Percentiles rank a stretch among this genome's conserved stretches.
Evolutionary conservation across 495 filamentous ascomycete species (phyloP).

Genomic region (Xylaria longipes): DNA sequence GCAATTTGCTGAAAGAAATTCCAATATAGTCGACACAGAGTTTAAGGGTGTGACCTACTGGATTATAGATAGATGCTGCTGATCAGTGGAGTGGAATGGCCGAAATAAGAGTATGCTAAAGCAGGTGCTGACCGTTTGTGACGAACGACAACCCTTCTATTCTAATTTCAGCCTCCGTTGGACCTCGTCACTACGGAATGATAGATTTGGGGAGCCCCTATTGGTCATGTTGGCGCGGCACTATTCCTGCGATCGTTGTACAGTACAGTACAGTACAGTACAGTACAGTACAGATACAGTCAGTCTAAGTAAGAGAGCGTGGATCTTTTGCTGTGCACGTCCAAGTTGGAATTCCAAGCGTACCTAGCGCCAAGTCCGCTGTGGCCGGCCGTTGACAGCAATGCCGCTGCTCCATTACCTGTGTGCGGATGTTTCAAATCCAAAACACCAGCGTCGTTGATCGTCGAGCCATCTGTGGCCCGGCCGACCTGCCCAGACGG

Average conservation of each 20-base stretch:
- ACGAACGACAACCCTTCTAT: neutral
- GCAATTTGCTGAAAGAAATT: neutral
- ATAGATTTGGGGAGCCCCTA: neutral
- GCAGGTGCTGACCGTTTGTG: neutral
- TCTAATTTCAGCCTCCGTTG: constrained; percentile 1
- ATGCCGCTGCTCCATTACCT: neutral
- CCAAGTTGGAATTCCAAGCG: neutral
- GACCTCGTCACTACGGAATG: neutral
- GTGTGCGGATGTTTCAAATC: constrained; percentile 24
- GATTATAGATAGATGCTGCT: neutral
- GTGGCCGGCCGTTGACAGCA: constrained; percentile 12
- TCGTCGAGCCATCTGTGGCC: constrained; percentile 1
- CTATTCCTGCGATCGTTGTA: neutral
- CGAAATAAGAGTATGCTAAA: constrained; percentile 14
- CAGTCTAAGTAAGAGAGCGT: neutral
- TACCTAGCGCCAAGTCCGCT: neutral
- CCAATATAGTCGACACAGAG: neutral
- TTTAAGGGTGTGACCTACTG: neutral
- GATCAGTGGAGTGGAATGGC: constrained; percentile 18
- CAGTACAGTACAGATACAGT: no score
- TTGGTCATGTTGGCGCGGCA: neutral
- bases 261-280: no score
- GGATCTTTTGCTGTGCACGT: neutral
- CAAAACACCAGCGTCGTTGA: constrained; percentile 23
- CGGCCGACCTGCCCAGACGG: constrained; percentile 15